Percentiles rank a stretch among this genome's conserved stretches.
These are phyloP conservation scores for Aspergillus chevalieri DNA, from an alignment of 2,329 filamentous ascomycete genomes.

Conservation along the genomic window DNA sequence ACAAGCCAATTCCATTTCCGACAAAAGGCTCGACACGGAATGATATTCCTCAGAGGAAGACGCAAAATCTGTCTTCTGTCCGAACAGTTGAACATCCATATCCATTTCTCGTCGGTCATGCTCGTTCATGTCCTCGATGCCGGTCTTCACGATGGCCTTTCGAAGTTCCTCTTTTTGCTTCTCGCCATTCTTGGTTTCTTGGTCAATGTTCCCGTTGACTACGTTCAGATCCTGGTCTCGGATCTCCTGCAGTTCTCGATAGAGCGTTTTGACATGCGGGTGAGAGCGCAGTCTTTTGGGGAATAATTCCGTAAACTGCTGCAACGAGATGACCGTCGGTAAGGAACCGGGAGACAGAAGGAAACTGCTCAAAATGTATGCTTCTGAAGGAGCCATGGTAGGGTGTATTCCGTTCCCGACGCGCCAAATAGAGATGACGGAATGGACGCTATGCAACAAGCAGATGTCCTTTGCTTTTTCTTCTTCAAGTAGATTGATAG, in stretches of 20 bases:
- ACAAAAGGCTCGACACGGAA: conserved; percentile 58
- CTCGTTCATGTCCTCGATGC: conserved; percentile 27
- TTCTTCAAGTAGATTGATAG: too few relatives aligned
- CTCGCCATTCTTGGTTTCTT: conserved; percentile 31
- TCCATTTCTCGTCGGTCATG: conserved; percentile 35
- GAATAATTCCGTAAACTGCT: conserved; percentile 71
- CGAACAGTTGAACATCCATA: conserved; percentile 56
- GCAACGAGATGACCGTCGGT: conserved; percentile 64
- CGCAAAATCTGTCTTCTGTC: conserved; percentile 32
- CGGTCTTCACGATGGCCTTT: conserved; percentile 24
- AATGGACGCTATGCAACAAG: too few relatives aligned
- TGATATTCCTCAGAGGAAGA: conserved; percentile 45
- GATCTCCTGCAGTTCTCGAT: conserved; percentile 71
- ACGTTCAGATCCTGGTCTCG: conserved; percentile 62
- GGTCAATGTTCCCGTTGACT: conserved; percentile 51
- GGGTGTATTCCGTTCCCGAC: background rate
- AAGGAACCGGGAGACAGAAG: conserved; percentile 70
- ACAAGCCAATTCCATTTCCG: conserved; percentile 63
- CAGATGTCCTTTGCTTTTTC: too few relatives aligned
- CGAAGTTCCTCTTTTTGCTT: conserved; percentile 34
- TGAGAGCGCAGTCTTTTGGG: conserved; percentile 60
- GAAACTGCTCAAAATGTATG: conserved; percentile 69
- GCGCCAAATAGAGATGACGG: background rate
- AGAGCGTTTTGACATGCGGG: conserved; percentile 63
- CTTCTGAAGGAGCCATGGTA: conserved; percentile 67